These are phyloP conservation scores for Chloropicon primus DNA, from an alignment of 139 green algal species.

Conservation along the genomic window DNA sequence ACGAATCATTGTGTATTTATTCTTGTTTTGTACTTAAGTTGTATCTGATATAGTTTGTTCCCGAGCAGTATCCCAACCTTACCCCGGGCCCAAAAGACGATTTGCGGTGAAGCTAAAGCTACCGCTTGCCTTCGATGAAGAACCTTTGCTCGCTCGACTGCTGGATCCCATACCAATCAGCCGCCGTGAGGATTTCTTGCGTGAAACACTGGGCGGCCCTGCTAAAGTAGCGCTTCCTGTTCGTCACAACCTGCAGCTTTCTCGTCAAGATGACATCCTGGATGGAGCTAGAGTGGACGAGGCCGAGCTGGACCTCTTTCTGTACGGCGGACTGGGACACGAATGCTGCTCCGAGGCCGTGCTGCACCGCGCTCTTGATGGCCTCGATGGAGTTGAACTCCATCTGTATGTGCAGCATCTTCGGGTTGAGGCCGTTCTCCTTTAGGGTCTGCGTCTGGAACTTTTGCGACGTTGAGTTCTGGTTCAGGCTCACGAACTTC, in stretches of 20 bases:
- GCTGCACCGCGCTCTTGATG: constrained; percentile 30
- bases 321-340: constrained; percentile 16
- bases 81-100: too few species aligned
- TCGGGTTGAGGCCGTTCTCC: constrained; percentile 15
- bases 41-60: too few species aligned
- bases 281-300: constrained; percentile 11
- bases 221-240: background rate
- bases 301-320: constrained; percentile 26
- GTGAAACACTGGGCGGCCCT: background rate
- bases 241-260: background rate
- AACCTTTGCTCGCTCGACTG: background rate
- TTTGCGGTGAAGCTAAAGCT: too few species aligned
- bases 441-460: constrained; percentile 16
- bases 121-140: background rate
- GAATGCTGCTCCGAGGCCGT: constrained; percentile 26
- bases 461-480: constrained; percentile 11
- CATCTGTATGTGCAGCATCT: constrained; percentile 18
- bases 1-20: too few species aligned
- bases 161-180: background rate
- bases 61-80: too few species aligned
- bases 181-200: background rate
- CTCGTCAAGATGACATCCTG: background rate
- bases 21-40: too few species aligned
- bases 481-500: constrained; percentile 18
- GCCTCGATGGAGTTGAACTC: constrained; percentile 37